These are phyloP conservation scores for Penicillium malachiteum DNA, from an alignment of 495 filamentous ascomycete genomes.

Conservation along the genomic window DNA sequence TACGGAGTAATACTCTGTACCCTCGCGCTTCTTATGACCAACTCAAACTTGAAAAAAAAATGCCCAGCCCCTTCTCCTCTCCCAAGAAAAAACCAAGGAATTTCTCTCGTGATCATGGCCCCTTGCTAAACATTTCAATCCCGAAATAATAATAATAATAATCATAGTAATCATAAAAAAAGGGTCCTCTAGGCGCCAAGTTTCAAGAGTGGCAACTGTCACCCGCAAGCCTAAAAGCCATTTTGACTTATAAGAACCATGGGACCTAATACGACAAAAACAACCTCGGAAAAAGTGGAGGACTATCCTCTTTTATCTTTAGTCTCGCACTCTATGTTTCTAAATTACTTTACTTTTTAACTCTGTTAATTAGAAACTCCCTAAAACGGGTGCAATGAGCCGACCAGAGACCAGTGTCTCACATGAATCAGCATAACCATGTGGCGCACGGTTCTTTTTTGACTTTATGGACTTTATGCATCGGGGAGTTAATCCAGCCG, in stretches of 20 bases:
- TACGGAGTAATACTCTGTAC: neutral
- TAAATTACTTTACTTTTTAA: neutral
- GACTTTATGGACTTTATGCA: slow-evolving; percentile 21
- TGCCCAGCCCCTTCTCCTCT: neutral
- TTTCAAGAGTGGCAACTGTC: slow-evolving; percentile 22
- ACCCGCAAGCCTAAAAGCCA: slow-evolving; percentile 26
- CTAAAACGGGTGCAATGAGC: slow-evolving; percentile 13
- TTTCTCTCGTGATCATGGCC: neutral
- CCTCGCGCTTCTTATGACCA: no score
- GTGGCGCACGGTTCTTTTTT: slow-evolving; percentile 24
- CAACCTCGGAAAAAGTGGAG: neutral
- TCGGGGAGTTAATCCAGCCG: slow-evolving; percentile 20
- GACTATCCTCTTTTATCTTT: neutral
- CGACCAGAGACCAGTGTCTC: slow-evolving; percentile 17
- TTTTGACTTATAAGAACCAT: slow-evolving; percentile 14
- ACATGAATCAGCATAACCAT: slow-evolving; percentile 29
- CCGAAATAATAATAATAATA: no score
- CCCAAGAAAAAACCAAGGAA: neutral
- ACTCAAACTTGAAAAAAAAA: neutral
- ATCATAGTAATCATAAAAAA: neutral
- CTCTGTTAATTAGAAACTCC: neutral
- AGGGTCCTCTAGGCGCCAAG: neutral
- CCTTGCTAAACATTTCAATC: neutral
- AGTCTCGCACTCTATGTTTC: slow-evolving; percentile 8
- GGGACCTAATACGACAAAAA: slow-evolving; percentile 4